A percentile compares a stretch with the other conserved stretches of the same genome.
These are phyloP conservation scores for Wallacemonas sp. DNA, from an alignment of 208 protist genomes.

Conservation along the genomic window DNA sequence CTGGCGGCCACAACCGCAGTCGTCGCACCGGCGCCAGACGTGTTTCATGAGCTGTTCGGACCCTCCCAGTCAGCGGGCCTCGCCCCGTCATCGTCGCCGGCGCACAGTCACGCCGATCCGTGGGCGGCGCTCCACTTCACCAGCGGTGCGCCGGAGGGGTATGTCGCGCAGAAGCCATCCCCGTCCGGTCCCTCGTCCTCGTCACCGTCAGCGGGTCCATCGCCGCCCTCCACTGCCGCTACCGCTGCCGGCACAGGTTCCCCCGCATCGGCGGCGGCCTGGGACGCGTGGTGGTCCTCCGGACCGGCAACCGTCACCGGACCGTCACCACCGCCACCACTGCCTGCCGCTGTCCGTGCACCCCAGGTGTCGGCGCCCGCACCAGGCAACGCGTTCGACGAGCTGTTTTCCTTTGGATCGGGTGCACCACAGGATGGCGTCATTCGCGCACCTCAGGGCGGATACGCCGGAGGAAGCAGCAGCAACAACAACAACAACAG, in stretches of 20 bases:
- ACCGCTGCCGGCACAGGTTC: not conserved
- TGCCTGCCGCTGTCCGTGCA: not conserved
- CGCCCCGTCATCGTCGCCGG: not conserved
- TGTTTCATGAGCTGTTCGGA: conserved; percentile 1
- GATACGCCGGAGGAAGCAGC: not conserved
- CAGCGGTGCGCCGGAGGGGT: conserved; percentile 35
- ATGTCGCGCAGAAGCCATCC: conserved; percentile 6
- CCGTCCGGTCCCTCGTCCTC: not conserved
- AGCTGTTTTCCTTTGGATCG: conserved; percentile 31
- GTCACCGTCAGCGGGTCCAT: not conserved
- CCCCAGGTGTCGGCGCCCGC: conserved; percentile 14
- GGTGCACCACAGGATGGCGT: not conserved
- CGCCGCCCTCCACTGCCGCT: not conserved
- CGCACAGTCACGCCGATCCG: not conserved
- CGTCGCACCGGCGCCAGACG: not conserved
- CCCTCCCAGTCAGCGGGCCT: not conserved
- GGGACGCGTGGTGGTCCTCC: conserved; percentile 21
- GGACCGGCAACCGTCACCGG: conserved; percentile 1
- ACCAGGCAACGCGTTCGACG: conserved; percentile 33
- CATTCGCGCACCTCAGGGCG: not conserved
- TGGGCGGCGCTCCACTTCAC: conserved; percentile 13
- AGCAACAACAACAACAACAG: not conserved
- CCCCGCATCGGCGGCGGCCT: not conserved
- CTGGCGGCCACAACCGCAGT: no score
- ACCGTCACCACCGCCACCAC: not conserved